phyloP scores from a whole-genome alignment of 495 filamentous ascomycete genomes.

The Stereocaulon alpinum region DNA sequence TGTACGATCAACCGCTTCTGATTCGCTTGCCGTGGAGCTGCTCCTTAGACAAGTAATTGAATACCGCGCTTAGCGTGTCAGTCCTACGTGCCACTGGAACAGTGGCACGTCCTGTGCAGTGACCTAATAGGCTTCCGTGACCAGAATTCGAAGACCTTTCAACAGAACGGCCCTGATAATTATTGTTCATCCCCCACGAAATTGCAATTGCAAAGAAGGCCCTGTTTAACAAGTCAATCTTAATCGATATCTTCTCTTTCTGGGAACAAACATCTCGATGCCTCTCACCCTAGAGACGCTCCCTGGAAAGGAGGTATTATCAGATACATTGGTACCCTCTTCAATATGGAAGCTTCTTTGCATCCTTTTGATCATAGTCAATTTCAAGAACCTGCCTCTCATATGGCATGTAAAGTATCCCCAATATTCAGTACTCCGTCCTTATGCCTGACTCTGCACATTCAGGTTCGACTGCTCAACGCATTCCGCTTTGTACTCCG shows the following conservation, averaged over 20 bases:
- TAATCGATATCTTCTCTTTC: background rate
- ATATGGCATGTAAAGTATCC: conserved; percentile 50
- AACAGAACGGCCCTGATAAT: background rate
- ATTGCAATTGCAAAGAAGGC: background rate
- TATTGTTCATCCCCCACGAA: background rate
- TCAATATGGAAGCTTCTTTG: conserved; percentile 40
- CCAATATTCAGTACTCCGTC: background rate
- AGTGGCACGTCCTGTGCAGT: background rate
- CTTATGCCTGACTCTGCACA: conserved; percentile 19
- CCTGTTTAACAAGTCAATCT: background rate
- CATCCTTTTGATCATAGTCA: conserved; percentile 42
- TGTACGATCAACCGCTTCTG: background rate
- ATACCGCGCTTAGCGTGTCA: conserved; percentile 7
- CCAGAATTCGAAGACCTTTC: background rate
- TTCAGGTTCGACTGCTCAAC: conserved; percentile 38
- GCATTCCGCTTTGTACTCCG: conserved; percentile 28
- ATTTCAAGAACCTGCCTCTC: conserved; percentile 51
- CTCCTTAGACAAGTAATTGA: background rate
- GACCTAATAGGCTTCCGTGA: background rate
- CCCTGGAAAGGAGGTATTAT: conserved; percentile 11
- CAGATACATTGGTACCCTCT: conserved; percentile 14
- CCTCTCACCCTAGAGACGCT: conserved; percentile 10
- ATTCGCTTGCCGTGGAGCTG: background rate
- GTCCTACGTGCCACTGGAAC: too few species aligned
- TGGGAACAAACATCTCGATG: conserved; percentile 5